These are phyloP conservation scores for Lachancea cidri DNA, from an alignment of 805 yeast species.

Conservation along the genomic window DNA sequence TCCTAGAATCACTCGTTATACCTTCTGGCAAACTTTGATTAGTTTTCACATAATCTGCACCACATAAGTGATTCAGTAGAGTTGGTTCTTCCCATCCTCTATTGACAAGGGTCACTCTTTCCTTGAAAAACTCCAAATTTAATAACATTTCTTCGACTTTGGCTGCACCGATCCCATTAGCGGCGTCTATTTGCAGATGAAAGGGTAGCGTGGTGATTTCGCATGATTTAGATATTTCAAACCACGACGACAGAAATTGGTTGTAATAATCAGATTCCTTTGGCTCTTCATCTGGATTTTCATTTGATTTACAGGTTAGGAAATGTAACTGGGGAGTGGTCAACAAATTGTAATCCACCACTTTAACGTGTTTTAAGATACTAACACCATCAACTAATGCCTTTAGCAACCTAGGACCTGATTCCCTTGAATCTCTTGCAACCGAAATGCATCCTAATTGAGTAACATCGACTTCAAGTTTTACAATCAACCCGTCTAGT, in stretches of 20 bases:
- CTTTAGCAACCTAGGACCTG: conserved; percentile 49
- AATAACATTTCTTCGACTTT: conserved; percentile 48
- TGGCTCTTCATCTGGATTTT: conserved; percentile 41
- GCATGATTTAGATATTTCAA: conserved; percentile 13
- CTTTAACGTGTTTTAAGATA: conserved; percentile 54
- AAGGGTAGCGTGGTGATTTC: conserved; percentile 12
- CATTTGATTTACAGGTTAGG: conserved; percentile 64
- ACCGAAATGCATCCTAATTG: conserved; percentile 48
- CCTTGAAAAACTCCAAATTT: conserved; percentile 33
- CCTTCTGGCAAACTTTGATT: conserved; percentile 72
- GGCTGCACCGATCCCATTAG: conserved; percentile 96
- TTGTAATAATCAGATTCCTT: conserved; percentile 64
- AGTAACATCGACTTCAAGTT: conserved; percentile 41
- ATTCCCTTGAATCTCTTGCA: conserved; percentile 86
- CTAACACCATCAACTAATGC: conserved; percentile 50
- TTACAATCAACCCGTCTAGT: conserved; percentile 2
- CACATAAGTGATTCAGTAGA: conserved; percentile 71
- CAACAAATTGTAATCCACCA: conserved; percentile 55
- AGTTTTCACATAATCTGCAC: conserved; percentile 95
- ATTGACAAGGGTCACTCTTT: conserved; percentile 48
- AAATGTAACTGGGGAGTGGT: conserved; percentile 97
- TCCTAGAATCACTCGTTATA: conserved; percentile 35
- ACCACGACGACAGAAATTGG: conserved; percentile 46
- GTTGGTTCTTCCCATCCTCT: conserved; percentile 48
- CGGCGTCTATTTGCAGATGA: conserved; percentile 72